Evolutionary conservation across 1,284 basidiomycete species (phyloP), one percentile per base, ranked within the genome.

Genomic region (Bjerkandera adusta): DNA sequence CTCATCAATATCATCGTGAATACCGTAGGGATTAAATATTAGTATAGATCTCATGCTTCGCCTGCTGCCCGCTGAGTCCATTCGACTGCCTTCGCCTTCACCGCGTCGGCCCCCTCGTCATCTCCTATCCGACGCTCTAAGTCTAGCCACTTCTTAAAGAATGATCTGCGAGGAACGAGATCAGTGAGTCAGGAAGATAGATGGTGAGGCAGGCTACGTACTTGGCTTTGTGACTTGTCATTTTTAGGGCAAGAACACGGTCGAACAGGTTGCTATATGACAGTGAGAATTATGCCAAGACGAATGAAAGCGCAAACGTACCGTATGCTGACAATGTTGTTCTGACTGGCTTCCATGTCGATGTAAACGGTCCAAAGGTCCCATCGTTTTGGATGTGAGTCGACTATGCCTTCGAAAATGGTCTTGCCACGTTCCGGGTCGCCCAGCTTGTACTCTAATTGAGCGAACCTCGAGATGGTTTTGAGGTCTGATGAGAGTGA

Each of bases 91-190:
- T 87, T 89, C 53, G 82, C 73, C 71, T 98, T 94, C 30, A 98
- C 97, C 30, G 67, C 64, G 24, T 81, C 77, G 40, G 85, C 85
- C 20, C 95, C 94, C 38, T 85, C 82, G 49, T 88, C 88, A 59
- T 97, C 91, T 1, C 97, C 97, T 46, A 94, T 70, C 54, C 83
- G 78, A 57, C 83, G 82, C 68, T 99, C 97, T 36, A 97, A 70
- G 49, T 85, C 85, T 32, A 99, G 75, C 92, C 96, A 98, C 68
- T 98, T 98, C 68, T 99, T 99, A 79, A 98, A 97, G 65, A 96
- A 85, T 32, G 85, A 82, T 68, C 89, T 89, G 50, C 10, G 45
- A 32, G 30, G 47, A 47, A 39, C 51, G n/a, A n/a, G n/a, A 24
- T 56, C 27, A 56, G 47, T 43, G 25, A 50, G 47, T 42, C 58